Base-by-base conservation (phyloP, 257 asterid genomes). In the Nicotiana benthamiana region DNA sequence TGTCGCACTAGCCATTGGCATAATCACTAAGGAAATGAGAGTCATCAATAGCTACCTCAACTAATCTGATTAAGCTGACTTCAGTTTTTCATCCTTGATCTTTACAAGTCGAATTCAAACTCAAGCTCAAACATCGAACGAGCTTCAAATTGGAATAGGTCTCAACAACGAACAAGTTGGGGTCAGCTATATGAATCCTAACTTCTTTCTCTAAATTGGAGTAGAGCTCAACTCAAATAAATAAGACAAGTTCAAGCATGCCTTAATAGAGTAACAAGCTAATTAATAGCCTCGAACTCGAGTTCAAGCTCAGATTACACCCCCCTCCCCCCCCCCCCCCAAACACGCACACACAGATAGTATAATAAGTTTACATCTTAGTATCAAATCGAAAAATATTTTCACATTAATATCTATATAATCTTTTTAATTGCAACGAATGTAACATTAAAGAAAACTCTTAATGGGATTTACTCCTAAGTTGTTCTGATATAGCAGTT, bases 11-110 rank as follows among this genome's bases (percentile, higher is more conserved):
- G 4, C 10, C 62, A 26, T 46, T 74, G 43, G 17, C 60, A 48
- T 74, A 24, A 74, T 16, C 79, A 74, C 26, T 24, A 46, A 46
- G 79, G 62, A 3, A 74, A 74, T 74, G 46, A 34, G 62, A 48
- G n/a, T 26, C 43, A 74, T 15, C 40, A 5, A 48, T 74, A 74
- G 24, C 26, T 48, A 48, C 16, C 7, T 48, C 43, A 74, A 43
- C 61, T 74, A 26, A 32, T 48, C 51, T 24, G 36, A 74, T 48
- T 60, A 74, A 48, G 17, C 62, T 1, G 24, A 34, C 16, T 13
- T 46, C 77, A 22, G 22, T 43, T 70, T 52, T 20, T 70, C 36
- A 72, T 72, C 78, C 78, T 72, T 72, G 78, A 72, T 60, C 60
- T 72, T 40, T 68, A 40, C 24, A 40, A 36, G 77, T 70, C 43